These are phyloP conservation scores for Botrytis cinerea DNA, from an alignment of 2,329 filamentous ascomycete genomes.

Conservation along the genomic window DNA sequence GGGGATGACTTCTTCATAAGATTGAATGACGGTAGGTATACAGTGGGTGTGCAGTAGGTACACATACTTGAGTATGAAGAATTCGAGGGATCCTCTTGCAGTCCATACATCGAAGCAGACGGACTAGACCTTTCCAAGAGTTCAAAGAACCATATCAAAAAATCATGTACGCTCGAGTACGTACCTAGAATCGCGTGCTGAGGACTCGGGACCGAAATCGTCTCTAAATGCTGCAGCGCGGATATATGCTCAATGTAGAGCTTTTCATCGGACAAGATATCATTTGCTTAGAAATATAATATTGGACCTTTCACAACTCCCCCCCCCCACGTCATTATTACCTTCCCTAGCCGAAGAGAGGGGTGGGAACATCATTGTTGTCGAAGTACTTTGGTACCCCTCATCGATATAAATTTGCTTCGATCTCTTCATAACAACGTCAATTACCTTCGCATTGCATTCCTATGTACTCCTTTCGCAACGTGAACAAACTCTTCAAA, in stretches of 20 bases:
- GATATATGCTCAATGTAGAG: not conserved
- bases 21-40: not conserved
- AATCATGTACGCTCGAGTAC: too few relatives aligned
- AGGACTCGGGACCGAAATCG: not conserved
- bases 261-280: not conserved
- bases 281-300: not conserved
- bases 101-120: too few relatives aligned
- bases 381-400: constrained; percentile 1
- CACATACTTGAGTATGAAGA: not conserved
- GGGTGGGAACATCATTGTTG: not conserved
- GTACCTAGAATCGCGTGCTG: too few relatives aligned
- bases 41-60: too few relatives aligned
- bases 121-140: too few relatives aligned
- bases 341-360: constrained; percentile 5
- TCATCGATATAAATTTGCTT: not conserved
- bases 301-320: not conserved
- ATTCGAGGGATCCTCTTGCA: too few relatives aligned
- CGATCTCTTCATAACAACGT: not conserved
- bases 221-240: not conserved
- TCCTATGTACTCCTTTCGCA: constrained; percentile 35
- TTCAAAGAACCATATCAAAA: too few relatives aligned
- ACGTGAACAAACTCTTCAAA: constrained; percentile 32
- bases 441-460: not conserved
- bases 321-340: not conserved
- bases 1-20: not conserved